Evolutionary conservation across 73 alveolate species (phyloP).

Genomic region (Tetrahymena elliotti): DNA sequence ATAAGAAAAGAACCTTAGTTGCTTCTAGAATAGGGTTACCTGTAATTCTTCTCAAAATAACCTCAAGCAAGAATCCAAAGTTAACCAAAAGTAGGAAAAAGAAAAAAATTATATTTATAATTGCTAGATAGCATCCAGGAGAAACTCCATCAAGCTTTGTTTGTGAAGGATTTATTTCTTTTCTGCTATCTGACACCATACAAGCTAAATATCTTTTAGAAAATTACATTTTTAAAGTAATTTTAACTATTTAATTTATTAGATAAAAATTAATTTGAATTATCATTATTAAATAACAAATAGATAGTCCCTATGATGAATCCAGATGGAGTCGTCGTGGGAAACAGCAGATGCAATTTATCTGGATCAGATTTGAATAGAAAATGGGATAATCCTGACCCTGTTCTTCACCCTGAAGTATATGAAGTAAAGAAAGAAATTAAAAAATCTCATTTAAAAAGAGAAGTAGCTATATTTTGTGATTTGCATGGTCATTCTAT

Average conservation of each 20-base stretch:
- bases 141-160: conserved; percentile 42
- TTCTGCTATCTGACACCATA: neutral
- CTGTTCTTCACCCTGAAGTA: conserved; percentile 68
- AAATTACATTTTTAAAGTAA: neutral
- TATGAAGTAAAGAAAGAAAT: conserved; percentile 61
- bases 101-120: conserved; percentile 6
- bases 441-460: conserved; percentile 35
- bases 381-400: conserved; percentile 80
- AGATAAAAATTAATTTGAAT: no score
- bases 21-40: neutral
- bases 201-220: neutral
- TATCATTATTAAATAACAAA: no score
- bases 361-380: conserved; percentile 88
- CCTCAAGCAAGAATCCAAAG: neutral
- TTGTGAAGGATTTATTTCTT: conserved; percentile 23
- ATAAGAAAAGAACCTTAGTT: neutral
- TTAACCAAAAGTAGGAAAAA: neutral
- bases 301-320: conserved; percentile 81
- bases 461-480: conserved; percentile 60
- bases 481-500: conserved; percentile 93
- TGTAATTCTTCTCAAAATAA: neutral
- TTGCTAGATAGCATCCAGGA: conserved; percentile 49
- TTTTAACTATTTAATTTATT: neutral
- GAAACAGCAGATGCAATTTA: conserved; percentile 77
- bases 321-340: conserved; percentile 92